Percentiles rank a stretch among this genome's conserved stretches.
These are phyloP conservation scores for Salvia hispanica DNA, from an alignment of 257 asterid species.

Conservation along the genomic window DNA sequence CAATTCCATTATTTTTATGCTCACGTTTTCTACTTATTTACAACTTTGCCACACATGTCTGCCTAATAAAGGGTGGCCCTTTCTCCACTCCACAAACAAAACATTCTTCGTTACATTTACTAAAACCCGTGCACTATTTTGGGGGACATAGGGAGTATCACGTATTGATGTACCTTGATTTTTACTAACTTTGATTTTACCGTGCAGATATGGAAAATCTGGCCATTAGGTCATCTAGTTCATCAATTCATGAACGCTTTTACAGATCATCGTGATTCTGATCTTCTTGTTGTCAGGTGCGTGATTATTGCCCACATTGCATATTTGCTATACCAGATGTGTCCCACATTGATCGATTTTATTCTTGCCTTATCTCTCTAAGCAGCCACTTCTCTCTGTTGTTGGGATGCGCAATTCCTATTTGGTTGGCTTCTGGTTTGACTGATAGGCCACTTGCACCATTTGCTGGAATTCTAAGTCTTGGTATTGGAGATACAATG, in stretches of 20 bases:
- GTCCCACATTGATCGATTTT: conserved; percentile 23
- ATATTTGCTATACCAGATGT: conserved; percentile 18
- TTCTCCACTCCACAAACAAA: no score
- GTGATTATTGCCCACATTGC: conserved; percentile 26
- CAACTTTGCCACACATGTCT: no score
- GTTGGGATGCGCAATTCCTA: conserved; percentile 95
- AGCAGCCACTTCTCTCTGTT: conserved; percentile 90
- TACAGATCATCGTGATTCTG: conserved; percentile 99
- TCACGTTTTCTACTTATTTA: neutral
- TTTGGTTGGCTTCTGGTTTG: conserved; percentile 84
- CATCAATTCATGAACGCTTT: conserved; percentile 97
- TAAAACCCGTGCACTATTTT: no score
- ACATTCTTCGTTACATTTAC: no score
- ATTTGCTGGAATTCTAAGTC: conserved; percentile 96
- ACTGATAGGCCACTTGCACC: conserved; percentile 94
- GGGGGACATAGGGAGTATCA: no score
- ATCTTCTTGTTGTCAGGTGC: conserved; percentile 90
- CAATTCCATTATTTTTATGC: neutral
- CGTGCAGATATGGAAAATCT: conserved; percentile 85
- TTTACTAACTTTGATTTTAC: conserved; percentile 25
- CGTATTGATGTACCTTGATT: neutral
- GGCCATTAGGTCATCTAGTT: conserved; percentile 88
- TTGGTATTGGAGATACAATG: conserved; percentile 99
- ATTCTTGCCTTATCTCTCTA: conserved; percentile 23
- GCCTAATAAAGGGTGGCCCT: no score